Conservation (phyloP, 352 stramenopile genomes). For the Phytophthora pini region DNA sequence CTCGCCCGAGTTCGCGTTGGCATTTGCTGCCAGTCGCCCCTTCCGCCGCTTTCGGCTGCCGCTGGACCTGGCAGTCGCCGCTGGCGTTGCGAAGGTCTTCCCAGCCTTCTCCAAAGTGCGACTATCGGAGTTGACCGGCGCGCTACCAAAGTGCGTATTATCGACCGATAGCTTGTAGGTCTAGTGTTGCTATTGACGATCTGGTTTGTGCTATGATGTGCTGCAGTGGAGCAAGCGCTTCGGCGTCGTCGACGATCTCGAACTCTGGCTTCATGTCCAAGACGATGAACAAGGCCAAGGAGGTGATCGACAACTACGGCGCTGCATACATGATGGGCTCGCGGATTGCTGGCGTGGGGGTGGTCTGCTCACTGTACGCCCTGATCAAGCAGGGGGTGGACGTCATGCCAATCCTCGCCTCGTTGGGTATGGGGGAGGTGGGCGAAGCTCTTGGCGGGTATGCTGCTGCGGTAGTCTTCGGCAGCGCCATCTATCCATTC, state of each 20-base stretch:
- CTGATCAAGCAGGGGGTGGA: slow-evolving; percentile 88
- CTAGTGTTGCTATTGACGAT: no score
- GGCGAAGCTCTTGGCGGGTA: slow-evolving; percentile 79
- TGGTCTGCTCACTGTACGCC: slow-evolving; percentile 76
- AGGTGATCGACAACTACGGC: slow-evolving; percentile 87
- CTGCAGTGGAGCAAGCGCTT: slow-evolving; percentile 30
- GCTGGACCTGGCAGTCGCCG: slow-evolving; percentile 73
- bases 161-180: background rate
- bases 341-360: slow-evolving; percentile 74
- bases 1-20: slow-evolving; percentile 86
- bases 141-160: slow-evolving; percentile 58
- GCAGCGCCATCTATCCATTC: slow-evolving; percentile 80
- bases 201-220: slow-evolving; percentile 7
- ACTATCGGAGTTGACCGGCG: slow-evolving; percentile 68
- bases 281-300: slow-evolving; percentile 71
- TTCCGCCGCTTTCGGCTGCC: slow-evolving; percentile 84
- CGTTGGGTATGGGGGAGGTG: slow-evolving; percentile 73
- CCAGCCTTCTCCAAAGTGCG: slow-evolving; percentile 75
- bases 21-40: slow-evolving; percentile 83
- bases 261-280: slow-evolving; percentile 57
- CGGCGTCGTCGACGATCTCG: slow-evolving; percentile 11
- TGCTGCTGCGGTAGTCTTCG: slow-evolving; percentile 80
- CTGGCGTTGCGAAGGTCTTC: slow-evolving; percentile 72
- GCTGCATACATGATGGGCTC: slow-evolving; percentile 91
- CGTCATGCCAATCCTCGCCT: slow-evolving; percentile 77